Percentiles rank a stretch among this genome's conserved stretches.
These are phyloP conservation scores for Termitomyces sp. DNA, from an alignment of 768 basidiomycete species.

Conservation along the genomic window DNA sequence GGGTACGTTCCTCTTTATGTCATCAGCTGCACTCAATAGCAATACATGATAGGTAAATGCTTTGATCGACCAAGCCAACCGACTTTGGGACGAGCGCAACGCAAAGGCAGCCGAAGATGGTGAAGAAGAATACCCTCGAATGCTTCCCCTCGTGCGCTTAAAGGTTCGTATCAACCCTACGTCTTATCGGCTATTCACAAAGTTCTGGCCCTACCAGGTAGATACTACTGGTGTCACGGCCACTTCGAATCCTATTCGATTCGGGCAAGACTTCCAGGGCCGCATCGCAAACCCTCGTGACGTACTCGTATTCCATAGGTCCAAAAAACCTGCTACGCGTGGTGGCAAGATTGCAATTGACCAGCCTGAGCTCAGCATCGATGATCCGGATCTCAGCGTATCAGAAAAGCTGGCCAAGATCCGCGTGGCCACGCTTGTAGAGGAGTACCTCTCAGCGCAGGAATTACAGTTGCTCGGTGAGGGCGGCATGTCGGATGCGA, in stretches of 20 bases:
- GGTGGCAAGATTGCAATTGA: conserved; percentile 61
- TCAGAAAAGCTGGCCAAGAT: conserved; percentile 77
- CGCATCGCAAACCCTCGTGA: conserved; percentile 92
- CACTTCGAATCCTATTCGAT: conserved; percentile 93
- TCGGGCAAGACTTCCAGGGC: conserved; percentile 92
- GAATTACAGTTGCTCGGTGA: conserved; percentile 90
- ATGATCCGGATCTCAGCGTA: conserved; percentile 60
- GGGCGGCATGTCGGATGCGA: conserved; percentile 88
- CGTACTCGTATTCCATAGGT: conserved; percentile 83
- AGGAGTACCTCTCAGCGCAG: conserved; percentile 89
- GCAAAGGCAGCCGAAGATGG: conserved; percentile 52
- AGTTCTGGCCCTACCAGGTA: conserved; percentile 41
- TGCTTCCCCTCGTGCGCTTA: conserved; percentile 85
- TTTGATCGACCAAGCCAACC: conserved; percentile 74
- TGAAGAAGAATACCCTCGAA: conserved; percentile 53
- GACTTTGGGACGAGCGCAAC: conserved; percentile 74
- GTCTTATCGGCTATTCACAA: neutral
- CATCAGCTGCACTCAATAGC: neutral
- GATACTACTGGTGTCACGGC: conserved; percentile 88
- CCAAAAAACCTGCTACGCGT: conserved; percentile 54
- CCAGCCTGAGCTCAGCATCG: conserved; percentile 75
- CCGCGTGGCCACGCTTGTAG: conserved; percentile 83
- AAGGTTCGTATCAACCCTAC: conserved; percentile 42
- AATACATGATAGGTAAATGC: conserved; percentile 53
- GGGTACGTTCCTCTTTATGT: conserved; percentile 33